These are phyloP conservation scores for Ustanciosporium gigantosporum DNA, from an alignment of 1,284 basidiomycete genomes.

Conservation along the genomic window DNA sequence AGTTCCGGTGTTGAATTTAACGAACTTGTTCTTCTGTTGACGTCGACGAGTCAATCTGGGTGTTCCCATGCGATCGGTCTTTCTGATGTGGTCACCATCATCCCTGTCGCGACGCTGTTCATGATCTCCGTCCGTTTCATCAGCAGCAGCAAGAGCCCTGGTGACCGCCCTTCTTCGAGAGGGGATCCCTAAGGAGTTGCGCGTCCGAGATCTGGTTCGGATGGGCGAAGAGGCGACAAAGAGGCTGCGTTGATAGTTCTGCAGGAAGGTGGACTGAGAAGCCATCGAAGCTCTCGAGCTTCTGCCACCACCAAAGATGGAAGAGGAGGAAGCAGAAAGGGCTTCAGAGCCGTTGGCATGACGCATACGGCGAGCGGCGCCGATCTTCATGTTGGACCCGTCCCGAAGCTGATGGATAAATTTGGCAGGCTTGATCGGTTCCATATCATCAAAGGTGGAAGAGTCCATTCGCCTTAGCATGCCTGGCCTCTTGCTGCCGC, in stretches of 20 bases:
- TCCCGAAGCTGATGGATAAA: constrained; percentile 21
- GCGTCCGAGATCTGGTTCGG: constrained; percentile 29
- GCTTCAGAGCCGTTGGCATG: constrained; percentile 17
- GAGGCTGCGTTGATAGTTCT: constrained; percentile 14
- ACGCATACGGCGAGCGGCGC: constrained; percentile 9
- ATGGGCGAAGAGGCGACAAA: constrained; percentile 45
- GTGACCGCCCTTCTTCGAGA: constrained; percentile 6
- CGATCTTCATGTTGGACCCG: constrained; percentile 5
- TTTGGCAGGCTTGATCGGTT: constrained; percentile 13
- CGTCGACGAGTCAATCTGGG: constrained; percentile 15
- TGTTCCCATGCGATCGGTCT: constrained; percentile 27
- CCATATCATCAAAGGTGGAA: constrained; percentile 26
- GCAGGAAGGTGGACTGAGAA: constrained; percentile 18
- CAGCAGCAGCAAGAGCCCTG: constrained; percentile 5
- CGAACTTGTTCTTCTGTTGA: constrained; percentile 14
- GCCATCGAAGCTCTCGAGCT: constrained; percentile 28
- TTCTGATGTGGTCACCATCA: no score
- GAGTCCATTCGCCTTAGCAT: constrained; percentile 35
- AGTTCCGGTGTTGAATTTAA: constrained; percentile 10
- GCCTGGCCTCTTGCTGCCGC: not conserved
- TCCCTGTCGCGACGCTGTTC: no score
- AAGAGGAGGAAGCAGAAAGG: constrained; percentile 26
- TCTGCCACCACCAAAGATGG: constrained; percentile 27
- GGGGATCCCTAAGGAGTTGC: constrained; percentile 8
- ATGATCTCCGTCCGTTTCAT: no score